These are phyloP conservation scores for Microbotryum saponariae DNA, from an alignment of 1,284 basidiomycete genomes.

Conservation along the genomic window DNA sequence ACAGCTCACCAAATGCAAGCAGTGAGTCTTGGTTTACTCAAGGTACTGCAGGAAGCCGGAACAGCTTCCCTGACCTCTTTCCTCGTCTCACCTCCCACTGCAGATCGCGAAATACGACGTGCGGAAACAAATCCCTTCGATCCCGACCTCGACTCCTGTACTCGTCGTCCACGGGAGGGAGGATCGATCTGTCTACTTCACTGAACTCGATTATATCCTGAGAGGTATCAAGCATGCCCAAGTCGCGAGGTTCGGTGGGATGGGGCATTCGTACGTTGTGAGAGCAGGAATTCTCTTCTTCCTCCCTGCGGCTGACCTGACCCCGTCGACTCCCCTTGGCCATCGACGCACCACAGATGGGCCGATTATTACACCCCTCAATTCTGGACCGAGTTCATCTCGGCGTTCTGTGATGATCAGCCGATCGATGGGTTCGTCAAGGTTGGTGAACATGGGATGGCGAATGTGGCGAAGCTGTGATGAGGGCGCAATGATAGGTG, in stretches of 20 bases:
- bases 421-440: neutral
- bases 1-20: conserved; percentile 17
- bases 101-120: conserved; percentile 31
- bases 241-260: conserved; percentile 14
- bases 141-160: conserved; percentile 19
- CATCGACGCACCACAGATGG: conserved; percentile 8
- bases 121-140: conserved; percentile 8
- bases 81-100: neutral
- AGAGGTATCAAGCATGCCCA: conserved; percentile 21
- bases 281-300: neutral
- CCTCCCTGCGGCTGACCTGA: neutral
- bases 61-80: neutral
- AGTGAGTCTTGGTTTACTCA: neutral
- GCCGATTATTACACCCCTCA: conserved; percentile 24
- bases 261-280: conserved; percentile 20
- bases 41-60: neutral
- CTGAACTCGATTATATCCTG: conserved; percentile 25
- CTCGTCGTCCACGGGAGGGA: conserved; percentile 23
- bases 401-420: conserved; percentile 18
- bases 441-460: neutral
- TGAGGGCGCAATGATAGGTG: neutral
- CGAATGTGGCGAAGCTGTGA: neutral
- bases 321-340: neutral
- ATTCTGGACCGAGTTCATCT: conserved; percentile 21
- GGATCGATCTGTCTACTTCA: conserved; percentile 30